Conservation (phyloP, 129 eudicot genomes). For the Chrysanthemum seticuspe region DNA sequence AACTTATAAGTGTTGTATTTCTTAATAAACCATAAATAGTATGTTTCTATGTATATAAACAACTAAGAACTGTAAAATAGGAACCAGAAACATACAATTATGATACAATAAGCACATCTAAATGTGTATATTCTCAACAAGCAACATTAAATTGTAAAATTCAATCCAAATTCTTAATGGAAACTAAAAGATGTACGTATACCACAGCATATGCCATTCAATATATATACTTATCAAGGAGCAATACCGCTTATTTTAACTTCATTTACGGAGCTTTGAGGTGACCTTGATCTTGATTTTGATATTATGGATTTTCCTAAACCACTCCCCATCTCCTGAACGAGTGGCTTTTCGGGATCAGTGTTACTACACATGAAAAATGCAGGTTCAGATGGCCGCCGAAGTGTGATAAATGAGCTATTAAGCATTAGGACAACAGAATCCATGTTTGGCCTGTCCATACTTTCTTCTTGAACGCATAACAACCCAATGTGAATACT, state of each 20-base stretch:
- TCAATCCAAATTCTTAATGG: not conserved
- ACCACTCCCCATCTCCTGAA: not conserved
- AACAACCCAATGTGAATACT: conserved; percentile 20
- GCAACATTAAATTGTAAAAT: not conserved
- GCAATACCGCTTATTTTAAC: conserved; percentile 2
- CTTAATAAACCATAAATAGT: too few species aligned
- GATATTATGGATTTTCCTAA: conserved; percentile 6
- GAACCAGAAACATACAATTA: too few species aligned
- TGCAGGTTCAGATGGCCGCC: conserved; percentile 5
- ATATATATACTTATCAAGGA: conserved; percentile 5
- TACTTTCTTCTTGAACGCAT: conserved; percentile 17
- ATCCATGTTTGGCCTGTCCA: conserved; percentile 15
- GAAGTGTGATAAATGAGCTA: conserved; percentile 5
- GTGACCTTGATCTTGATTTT: conserved; percentile 4
- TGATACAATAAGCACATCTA: not conserved
- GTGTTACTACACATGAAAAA: conserved; percentile 5
- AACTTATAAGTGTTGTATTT: not conserved
- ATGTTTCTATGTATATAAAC: too few species aligned
- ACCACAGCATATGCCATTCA: not conserved
- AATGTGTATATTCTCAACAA: not conserved
- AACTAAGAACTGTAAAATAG: too few species aligned
- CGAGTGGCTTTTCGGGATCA: conserved; percentile 11
- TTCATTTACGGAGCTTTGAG: conserved; percentile 3
- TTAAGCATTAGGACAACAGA: conserved; percentile 7
- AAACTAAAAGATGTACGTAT: not conserved